Percentiles rank a stretch among this genome's conserved stretches.
phyloP scores from a whole-genome alignment of 1,284 basidiomycete genomes.

The Serendipita sp. region DNA sequence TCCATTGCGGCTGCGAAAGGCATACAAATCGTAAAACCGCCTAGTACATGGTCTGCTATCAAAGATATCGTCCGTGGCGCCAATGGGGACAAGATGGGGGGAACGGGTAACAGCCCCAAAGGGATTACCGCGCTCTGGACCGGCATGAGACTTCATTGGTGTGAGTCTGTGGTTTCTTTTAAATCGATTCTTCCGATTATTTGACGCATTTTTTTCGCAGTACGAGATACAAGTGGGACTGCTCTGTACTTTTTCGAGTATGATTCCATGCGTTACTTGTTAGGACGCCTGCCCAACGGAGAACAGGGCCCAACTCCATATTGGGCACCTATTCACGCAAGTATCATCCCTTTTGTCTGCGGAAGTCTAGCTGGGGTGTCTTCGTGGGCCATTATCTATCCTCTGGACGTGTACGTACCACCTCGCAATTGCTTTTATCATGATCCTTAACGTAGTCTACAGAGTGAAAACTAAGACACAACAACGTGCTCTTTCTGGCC shows the following conservation, averaged over 20 bases:
- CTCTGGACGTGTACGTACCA: constrained; percentile 57
- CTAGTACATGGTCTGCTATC: constrained; percentile 54
- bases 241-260: constrained; percentile 80
- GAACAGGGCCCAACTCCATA: constrained; percentile 61
- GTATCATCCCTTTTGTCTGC: constrained; percentile 72
- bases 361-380: constrained; percentile 73
- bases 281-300: constrained; percentile 54
- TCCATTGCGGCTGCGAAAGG: constrained; percentile 76
- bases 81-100: constrained; percentile 17
- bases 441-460: constrained; percentile 12
- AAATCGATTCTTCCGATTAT: not conserved
- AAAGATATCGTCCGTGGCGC: constrained; percentile 14
- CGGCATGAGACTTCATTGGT: constrained; percentile 70
- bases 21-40: constrained; percentile 47
- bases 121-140: constrained; percentile 67
- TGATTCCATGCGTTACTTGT: constrained; percentile 64
- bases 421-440: constrained; percentile 1
- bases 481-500: constrained; percentile 70
- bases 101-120: constrained; percentile 49
- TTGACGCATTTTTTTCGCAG: constrained; percentile 23
- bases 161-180: constrained; percentile 27
- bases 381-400: constrained; percentile 75
- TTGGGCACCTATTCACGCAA: constrained; percentile 64
- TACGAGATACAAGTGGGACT: constrained; percentile 69
- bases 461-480: constrained; percentile 91